These are phyloP conservation scores for Penicillium palitans DNA, from an alignment of 2,329 filamentous ascomycete species.

Conservation along the genomic window DNA sequence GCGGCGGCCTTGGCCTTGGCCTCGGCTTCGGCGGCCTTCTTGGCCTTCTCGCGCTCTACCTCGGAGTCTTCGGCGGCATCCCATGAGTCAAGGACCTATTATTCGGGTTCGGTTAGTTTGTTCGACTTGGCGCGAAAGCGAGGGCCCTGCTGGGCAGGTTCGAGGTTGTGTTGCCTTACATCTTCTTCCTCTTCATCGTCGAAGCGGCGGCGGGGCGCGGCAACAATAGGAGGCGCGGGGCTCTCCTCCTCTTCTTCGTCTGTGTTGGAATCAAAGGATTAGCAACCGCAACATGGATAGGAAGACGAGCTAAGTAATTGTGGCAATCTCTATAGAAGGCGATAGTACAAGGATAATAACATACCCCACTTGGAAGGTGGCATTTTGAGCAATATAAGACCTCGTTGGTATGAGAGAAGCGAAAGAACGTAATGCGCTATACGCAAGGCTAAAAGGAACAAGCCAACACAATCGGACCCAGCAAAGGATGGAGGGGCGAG, in stretches of 20 bases:
- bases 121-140: background rate
- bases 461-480: slow-evolving; percentile 16
- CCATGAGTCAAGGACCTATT: slow-evolving; percentile 90
- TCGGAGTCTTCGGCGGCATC: slow-evolving; percentile 96
- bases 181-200: slow-evolving; percentile 90
- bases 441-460: slow-evolving; percentile 15
- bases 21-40: slow-evolving; percentile 81
- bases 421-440: slow-evolving; percentile 15
- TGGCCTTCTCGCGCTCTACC: slow-evolving; percentile 90
- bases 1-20: slow-evolving; percentile 87
- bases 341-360: slow-evolving; percentile 31
- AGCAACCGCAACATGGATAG: slow-evolving; percentile 1
- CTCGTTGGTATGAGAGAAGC: slow-evolving; percentile 8
- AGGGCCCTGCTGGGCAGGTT: background rate
- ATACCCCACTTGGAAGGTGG: slow-evolving; percentile 53
- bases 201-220: slow-evolving; percentile 66
- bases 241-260: slow-evolving; percentile 53
- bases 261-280: slow-evolving; percentile 11
- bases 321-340: background rate
- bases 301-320: slow-evolving; percentile 8
- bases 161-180: slow-evolving; percentile 53
- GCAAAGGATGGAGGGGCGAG: slow-evolving; percentile 24
- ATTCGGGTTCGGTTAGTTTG: background rate
- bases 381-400: slow-evolving; percentile 36
- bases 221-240: slow-evolving; percentile 48